A percentile compares a stretch with the other conserved stretches of the same genome.
These are phyloP conservation scores for Monosporascus ibericus DNA, from an alignment of 2,329 filamentous ascomycete genomes.

Conservation along the genomic window DNA sequence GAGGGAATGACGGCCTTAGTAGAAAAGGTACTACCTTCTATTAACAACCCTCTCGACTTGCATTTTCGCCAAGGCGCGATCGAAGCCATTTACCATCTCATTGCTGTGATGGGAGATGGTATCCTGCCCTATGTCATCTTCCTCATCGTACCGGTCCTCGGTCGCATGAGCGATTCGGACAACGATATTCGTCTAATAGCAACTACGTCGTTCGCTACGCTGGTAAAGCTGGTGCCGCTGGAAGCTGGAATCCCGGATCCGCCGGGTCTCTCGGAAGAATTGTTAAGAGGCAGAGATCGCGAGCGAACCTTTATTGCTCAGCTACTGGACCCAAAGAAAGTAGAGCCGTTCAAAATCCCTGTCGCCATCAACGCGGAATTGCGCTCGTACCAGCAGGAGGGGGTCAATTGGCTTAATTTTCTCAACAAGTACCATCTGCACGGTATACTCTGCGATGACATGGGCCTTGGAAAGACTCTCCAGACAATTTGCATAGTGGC, in stretches of 20 bases:
- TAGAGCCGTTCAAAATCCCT: conserved; percentile 87
- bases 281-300: conserved; percentile 84
- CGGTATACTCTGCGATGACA: conserved; percentile 97
- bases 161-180: conserved; percentile 97
- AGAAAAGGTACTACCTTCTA: conserved; percentile 84
- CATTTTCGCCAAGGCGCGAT: conserved; percentile 88
- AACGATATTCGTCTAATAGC: conserved; percentile 91
- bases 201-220: conserved; percentile 92
- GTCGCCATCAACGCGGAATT: conserved; percentile 96
- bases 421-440: conserved; percentile 97
- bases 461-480: conserved; percentile 96
- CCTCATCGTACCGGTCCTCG: conserved; percentile 92
- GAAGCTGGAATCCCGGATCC: conserved; percentile 97
- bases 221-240: conserved; percentile 93
- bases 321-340: conserved; percentile 93
- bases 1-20: conserved; percentile 95
- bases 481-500: conserved; percentile 98
- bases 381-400: conserved; percentile 95
- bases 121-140: conserved; percentile 98
- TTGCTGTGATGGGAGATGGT: conserved; percentile 94
- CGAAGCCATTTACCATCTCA: conserved; percentile 93
- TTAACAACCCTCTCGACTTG: conserved; percentile 84
- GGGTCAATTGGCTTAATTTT: conserved; percentile 97
- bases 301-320: conserved; percentile 96
- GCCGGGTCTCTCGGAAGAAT: conserved; percentile 80